Base-by-base conservation (phyloP, 1,284 basidiomycete species). In the Chondrostereum purpureum region DNA sequence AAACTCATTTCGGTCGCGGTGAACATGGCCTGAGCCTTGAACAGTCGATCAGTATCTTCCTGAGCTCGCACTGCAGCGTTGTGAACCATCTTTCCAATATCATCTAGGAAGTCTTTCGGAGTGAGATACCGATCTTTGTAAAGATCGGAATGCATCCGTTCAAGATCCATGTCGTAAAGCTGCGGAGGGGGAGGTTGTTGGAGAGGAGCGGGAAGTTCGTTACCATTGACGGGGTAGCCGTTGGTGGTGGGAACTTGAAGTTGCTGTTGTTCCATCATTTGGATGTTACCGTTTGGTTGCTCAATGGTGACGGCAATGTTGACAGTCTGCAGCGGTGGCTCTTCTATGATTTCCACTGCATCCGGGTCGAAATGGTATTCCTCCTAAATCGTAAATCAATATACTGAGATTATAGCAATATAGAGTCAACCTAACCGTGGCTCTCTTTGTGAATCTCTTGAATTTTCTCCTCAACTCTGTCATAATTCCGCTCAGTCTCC, bases 391-490 rank as follows among this genome's bases (percentile, higher is more conserved):
- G 37, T 16, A 37, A 22, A 27, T 34, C 17, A 47, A 38, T 17
- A 20, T 37, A 34, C 17, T 6, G 47, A 42, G 12, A 42, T 24
- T 8, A 24, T 39, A 47, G 42, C 11, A 23, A 6, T 24, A 40
- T 39, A 37, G 23, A 24, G 42, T 42, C 38, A 22, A 31, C 21
- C 81, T 58, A 55, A 92, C 92, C 58, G 76, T 79, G 36, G 91
- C 88, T 35, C 78, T 71, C 61, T 92, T 88, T 0, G 83, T 89
- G 58, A 96, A 95, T 53, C 89, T 77, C 69, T 92, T 92, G 66
- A 89, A 95, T 67, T 95, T 94, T 60, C 92, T 81, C 68, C 92
- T 92, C 53, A 99, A 69, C 62, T 98, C 93, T 2, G 77, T 78
- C 33, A 98, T 67, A 41, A 98, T 86, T 0, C 90, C 88, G 0